Evolutionary conservation across 2,329 filamentous ascomycete genomes (phyloP).

Genomic region (Hirsutella minnesotensis): DNA sequence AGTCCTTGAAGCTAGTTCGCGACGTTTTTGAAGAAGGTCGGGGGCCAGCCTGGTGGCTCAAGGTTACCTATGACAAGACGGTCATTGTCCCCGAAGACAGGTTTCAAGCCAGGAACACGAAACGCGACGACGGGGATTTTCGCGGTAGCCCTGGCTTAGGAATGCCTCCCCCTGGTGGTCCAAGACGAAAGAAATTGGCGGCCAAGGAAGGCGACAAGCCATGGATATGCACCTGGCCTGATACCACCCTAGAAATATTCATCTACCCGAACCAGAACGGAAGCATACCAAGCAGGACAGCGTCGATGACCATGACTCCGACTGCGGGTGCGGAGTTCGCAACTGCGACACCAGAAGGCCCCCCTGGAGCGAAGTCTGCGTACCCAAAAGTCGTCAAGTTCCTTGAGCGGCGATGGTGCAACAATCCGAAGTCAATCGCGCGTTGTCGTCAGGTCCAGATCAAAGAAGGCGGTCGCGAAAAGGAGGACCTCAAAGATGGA

Average conservation of each 20-base stretch:
- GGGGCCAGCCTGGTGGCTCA: conserved; percentile 45
- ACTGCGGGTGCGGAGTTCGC: conserved; percentile 7
- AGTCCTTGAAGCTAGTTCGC: conserved; percentile 34
- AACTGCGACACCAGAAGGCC: conserved; percentile 2
- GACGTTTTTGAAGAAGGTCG: conserved; percentile 34
- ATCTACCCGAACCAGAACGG: conserved; percentile 43
- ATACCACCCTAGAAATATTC: conserved; percentile 42
- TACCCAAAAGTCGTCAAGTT: conserved; percentile 45
- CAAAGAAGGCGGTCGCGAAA: conserved; percentile 21
- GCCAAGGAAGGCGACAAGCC: conserved; percentile 36
- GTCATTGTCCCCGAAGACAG: conserved; percentile 36
- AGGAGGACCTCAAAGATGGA: conserved; percentile 20
- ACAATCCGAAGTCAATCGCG: conserved; percentile 20
- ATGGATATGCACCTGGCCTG: conserved; percentile 49
- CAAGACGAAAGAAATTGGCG: conserved; percentile 11
- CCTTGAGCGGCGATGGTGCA: conserved; percentile 35
- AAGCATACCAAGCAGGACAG: conserved; percentile 16
- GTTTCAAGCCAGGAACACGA: conserved; percentile 16
- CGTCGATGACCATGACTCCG: not conserved
- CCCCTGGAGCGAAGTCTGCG: conserved; percentile 13
- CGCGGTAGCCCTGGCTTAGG: not conserved
- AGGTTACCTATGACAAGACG: conserved; percentile 41
- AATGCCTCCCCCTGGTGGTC: conserved; percentile 4
- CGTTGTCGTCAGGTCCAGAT: conserved; percentile 39
- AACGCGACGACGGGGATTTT: conserved; percentile 14